Conservation (phyloP, 2,329 filamentous ascomycete genomes). For the Mycosphaerella sp. region DNA sequence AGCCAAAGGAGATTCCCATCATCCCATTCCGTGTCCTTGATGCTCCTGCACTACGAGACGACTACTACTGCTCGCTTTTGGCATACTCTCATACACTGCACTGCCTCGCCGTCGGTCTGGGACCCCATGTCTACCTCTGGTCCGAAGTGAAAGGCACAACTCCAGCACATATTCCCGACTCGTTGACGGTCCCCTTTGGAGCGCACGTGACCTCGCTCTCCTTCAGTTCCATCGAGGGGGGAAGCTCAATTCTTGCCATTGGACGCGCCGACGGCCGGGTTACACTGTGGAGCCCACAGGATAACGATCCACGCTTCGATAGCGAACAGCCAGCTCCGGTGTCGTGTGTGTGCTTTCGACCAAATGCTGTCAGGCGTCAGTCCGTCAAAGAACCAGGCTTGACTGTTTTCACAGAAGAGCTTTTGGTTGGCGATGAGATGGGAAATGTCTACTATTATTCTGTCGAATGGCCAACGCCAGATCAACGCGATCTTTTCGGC, state of each 20-base stretch:
- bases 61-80: conserved; percentile 90
- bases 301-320: conserved; percentile 65
- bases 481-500: conserved; percentile 58
- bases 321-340: conserved; percentile 65
- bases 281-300: conserved; percentile 69
- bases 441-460: conserved; percentile 84
- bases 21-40: conserved; percentile 58
- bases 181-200: conserved; percentile 46
- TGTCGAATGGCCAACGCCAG: conserved; percentile 66
- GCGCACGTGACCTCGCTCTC: conserved; percentile 72
- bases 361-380: conserved; percentile 47
- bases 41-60: conserved; percentile 80
- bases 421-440: conserved; percentile 76
- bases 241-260: conserved; percentile 74
- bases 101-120: conserved; percentile 77
- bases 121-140: conserved; percentile 78
- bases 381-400: conserved; percentile 46
- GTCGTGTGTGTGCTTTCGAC: conserved; percentile 76
- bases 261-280: conserved; percentile 72
- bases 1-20: conserved; percentile 26
- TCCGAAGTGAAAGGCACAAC: conserved; percentile 59
- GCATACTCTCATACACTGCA: conserved; percentile 72
- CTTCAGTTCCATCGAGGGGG: conserved; percentile 75
- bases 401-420: conserved; percentile 65
- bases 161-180: conserved; percentile 40